Conservation (phyloP, 2,329 filamentous ascomycete species). For the Aspergillus oerlinghausenensis region DNA sequence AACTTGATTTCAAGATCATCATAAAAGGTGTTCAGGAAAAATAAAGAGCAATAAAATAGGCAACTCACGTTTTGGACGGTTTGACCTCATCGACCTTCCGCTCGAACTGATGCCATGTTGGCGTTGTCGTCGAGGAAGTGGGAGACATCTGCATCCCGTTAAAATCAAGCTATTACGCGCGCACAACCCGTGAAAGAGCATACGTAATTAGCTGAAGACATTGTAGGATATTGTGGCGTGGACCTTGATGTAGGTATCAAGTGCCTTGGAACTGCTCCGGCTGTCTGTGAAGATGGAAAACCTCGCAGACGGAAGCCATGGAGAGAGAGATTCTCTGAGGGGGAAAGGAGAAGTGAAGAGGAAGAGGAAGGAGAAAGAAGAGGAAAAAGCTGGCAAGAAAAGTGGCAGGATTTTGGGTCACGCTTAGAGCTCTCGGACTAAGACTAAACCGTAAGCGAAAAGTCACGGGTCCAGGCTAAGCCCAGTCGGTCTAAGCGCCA, state of each 20-base stretch:
- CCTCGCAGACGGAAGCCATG: slow-evolving; percentile 34
- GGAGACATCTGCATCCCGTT: slow-evolving; percentile 59
- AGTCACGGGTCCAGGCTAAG: slow-evolving; percentile 23
- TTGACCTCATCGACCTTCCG: slow-evolving; percentile 77
- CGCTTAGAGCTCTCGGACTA: slow-evolving; percentile 5
- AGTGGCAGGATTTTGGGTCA: slow-evolving; percentile 20
- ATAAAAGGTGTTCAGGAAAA: slow-evolving; percentile 51
- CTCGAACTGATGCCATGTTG: slow-evolving; percentile 70
- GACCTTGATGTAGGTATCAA: slow-evolving; percentile 9
- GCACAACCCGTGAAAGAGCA: slow-evolving; percentile 32
- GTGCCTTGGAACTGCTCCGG: slow-evolving; percentile 17
- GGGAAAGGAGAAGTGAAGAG: slow-evolving; percentile 13
- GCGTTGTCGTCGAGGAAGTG: slow-evolving; percentile 65
- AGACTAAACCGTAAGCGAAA: slow-evolving; percentile 27
- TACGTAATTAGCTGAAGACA: slow-evolving; percentile 41
- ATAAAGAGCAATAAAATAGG: slow-evolving; percentile 3
- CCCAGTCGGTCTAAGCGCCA: slow-evolving; percentile 17
- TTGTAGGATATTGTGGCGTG: slow-evolving; percentile 21
- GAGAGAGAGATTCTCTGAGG: slow-evolving; percentile 13
- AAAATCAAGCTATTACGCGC: slow-evolving; percentile 30
- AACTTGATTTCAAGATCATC: slow-evolving; percentile 82
- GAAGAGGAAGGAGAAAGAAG: slow-evolving; percentile 14
- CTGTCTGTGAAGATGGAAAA: slow-evolving; percentile 31
- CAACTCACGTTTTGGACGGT: slow-evolving; percentile 79
- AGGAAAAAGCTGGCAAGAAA: slow-evolving; percentile 17